phyloP scores from a whole-genome alignment of 345 rosid species.

The Rhodamnia rubescens region DNA sequence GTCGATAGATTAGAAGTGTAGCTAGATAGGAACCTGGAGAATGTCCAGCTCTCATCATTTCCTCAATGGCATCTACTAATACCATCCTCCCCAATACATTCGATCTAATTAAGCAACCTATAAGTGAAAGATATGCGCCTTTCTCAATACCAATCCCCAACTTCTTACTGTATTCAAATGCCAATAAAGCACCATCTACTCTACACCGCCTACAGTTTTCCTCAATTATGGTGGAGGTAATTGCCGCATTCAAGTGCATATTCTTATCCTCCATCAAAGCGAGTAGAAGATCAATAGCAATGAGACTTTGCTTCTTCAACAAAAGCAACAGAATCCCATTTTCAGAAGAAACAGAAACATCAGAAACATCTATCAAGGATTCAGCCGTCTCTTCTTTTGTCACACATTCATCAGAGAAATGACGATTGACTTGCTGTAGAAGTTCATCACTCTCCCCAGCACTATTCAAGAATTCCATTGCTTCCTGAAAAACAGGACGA shows the following conservation, averaged over 20 bases:
- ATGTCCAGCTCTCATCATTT: constrained; percentile 49
- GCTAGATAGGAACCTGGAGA: constrained; percentile 47
- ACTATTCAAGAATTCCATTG: constrained; percentile 34
- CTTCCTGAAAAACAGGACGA: constrained; percentile 49
- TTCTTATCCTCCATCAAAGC: constrained; percentile 24
- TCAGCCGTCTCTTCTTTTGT: constrained; percentile 6
- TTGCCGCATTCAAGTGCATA: constrained; percentile 24
- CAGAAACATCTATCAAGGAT: not conserved
- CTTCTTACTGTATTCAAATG: constrained; percentile 45
- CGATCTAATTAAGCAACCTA: constrained; percentile 44
- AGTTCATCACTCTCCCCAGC: constrained; percentile 41
- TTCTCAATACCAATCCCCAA: constrained; percentile 40
- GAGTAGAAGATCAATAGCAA: constrained; percentile 45
- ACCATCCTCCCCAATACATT: constrained; percentile 24
- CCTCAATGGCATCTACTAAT: constrained; percentile 23
- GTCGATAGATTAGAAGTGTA: constrained; percentile 49
- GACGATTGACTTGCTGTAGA: constrained; percentile 60
- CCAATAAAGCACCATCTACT: constrained; percentile 46
- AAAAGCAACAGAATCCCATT: constrained; percentile 32
- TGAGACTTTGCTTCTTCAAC: constrained; percentile 55
- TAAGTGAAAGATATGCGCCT: constrained; percentile 41
- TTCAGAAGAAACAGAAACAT: constrained; percentile 19
- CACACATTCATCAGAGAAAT: constrained; percentile 27
- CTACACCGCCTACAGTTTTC: constrained; percentile 28
- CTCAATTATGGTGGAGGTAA: constrained; percentile 39